These are phyloP conservation scores for Rhynchospora breviuscula DNA, from an alignment of 176 grass and related monocot species.

Conservation along the genomic window DNA sequence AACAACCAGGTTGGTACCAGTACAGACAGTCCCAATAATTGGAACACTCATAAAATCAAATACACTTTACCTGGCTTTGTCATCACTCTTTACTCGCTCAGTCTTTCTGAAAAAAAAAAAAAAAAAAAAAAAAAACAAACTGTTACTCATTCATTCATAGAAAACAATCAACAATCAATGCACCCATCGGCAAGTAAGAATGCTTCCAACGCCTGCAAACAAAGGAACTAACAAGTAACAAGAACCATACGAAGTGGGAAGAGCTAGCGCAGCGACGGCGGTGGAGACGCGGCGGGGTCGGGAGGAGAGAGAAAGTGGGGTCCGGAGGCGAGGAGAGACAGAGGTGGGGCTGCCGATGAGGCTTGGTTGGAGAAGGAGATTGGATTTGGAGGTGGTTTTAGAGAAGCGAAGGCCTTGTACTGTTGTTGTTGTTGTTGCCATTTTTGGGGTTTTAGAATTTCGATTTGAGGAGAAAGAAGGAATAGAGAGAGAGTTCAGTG, in stretches of 20 bases:
- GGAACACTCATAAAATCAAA: background rate
- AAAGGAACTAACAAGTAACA: background rate
- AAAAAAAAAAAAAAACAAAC: background rate
- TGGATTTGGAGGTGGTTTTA: background rate
- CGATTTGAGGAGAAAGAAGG: background rate
- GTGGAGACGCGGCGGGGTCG: background rate
- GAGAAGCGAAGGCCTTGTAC: background rate
- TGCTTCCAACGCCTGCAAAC: background rate
- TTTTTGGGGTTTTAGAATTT: conserved; percentile 2
- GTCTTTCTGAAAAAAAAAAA: conserved; percentile 26
- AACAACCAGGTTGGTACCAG: conserved; percentile 4
- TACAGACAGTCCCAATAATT: background rate
- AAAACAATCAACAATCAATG: background rate
- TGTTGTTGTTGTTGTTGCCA: background rate
- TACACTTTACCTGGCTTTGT: conserved; percentile 36
- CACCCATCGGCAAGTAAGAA: background rate
- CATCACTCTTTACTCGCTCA: conserved; percentile 38
- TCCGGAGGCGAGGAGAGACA: conserved; percentile 31
- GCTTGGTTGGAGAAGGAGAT: background rate
- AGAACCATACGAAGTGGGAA: conserved; percentile 11
- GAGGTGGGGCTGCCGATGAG: conserved; percentile 18
- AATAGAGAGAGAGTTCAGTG: background rate
- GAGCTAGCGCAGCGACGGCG: background rate
- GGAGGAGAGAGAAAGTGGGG: conserved; percentile 34
- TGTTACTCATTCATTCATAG: background rate